Evolutionary conservation across 192 early-diverging fungal species (phyloP).

Genomic region (Backusella mclennaniae): DNA sequence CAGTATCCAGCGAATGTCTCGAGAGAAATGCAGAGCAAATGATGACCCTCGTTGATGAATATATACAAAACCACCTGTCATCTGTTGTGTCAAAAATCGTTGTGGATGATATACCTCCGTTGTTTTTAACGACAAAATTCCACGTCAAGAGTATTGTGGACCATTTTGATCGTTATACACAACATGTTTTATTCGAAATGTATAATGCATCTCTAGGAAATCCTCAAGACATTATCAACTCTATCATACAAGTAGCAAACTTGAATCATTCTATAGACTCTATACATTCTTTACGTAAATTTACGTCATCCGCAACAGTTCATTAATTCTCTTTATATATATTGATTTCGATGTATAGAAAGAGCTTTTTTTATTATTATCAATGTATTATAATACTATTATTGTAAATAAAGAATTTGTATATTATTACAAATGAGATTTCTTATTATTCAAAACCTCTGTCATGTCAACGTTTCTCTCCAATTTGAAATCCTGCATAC

Average conservation of each 20-base stretch:
- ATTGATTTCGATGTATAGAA: not conserved
- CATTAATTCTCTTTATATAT: not conserved
- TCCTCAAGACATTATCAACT: not conserved
- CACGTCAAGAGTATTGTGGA: conserved; percentile 7
- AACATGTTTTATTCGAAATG: conserved; percentile 2
- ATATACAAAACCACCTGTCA: conserved; percentile 1
- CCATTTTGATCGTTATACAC: not conserved
- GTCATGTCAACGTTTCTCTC: conserved; percentile 15
- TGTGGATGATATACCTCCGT: not conserved
- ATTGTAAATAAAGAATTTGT: not conserved
- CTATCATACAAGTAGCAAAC: not conserved
- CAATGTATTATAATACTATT: not conserved
- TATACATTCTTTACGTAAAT: conserved; percentile 9
- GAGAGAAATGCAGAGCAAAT: not conserved
- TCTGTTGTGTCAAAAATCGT: not conserved
- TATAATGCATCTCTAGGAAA: not conserved
- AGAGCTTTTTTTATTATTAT: not conserved
- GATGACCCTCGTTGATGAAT: not conserved
- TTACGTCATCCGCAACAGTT: not conserved
- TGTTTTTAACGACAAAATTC: not conserved
- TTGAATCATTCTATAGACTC: conserved; percentile 5
- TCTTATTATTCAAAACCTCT: not conserved
- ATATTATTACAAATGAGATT: conserved; percentile 10
- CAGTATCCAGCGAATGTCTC: not conserved
- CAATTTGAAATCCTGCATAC: conserved; percentile 15